These are phyloP conservation scores for Yamadazyma kitorensis DNA, from an alignment of 805 yeast species.

Conservation along the genomic window DNA sequence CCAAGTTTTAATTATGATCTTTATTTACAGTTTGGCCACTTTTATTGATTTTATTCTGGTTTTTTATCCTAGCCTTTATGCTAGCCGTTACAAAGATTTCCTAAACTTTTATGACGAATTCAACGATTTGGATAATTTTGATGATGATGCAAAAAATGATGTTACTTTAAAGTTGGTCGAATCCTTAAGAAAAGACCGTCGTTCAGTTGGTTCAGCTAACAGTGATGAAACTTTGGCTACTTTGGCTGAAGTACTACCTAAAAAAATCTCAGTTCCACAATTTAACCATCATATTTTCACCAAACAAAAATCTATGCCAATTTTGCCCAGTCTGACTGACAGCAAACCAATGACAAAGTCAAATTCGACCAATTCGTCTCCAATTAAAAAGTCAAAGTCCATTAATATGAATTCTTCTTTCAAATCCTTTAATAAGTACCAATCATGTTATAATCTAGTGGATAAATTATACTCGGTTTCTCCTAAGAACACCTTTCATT, in stretches of 20 bases:
- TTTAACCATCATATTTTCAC: neutral
- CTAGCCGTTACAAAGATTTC: constrained; percentile 5
- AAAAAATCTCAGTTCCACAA: constrained; percentile 6
- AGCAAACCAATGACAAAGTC: neutral
- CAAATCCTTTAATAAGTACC: constrained; percentile 10
- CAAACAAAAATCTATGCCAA: constrained; percentile 5
- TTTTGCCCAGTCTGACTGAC: no score
- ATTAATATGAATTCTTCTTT: no score
- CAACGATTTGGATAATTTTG: constrained; percentile 5
- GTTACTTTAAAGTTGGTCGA: constrained; percentile 7
- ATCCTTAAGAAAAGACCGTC: constrained; percentile 2
- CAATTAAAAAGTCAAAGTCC: no score
- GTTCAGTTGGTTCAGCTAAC: constrained; percentile 3
- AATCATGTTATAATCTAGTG: constrained; percentile 24
- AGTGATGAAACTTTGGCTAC: constrained; percentile 5
- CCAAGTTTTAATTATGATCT: constrained; percentile 6
- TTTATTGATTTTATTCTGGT: constrained; percentile 3
- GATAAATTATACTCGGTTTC: constrained; percentile 40
- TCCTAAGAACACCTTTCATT: constrained; percentile 38
- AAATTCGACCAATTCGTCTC: no score
- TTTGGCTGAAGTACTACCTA: constrained; percentile 12
- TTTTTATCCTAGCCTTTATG: constrained; percentile 11
- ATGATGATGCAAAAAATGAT: constrained; percentile 9
- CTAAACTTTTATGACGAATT: constrained; percentile 12
- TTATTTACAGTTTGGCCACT: constrained; percentile 3